Evolutionary conservation across 768 basidiomycete species (phyloP).

Genomic region (Leccinum fibrillosum): DNA sequence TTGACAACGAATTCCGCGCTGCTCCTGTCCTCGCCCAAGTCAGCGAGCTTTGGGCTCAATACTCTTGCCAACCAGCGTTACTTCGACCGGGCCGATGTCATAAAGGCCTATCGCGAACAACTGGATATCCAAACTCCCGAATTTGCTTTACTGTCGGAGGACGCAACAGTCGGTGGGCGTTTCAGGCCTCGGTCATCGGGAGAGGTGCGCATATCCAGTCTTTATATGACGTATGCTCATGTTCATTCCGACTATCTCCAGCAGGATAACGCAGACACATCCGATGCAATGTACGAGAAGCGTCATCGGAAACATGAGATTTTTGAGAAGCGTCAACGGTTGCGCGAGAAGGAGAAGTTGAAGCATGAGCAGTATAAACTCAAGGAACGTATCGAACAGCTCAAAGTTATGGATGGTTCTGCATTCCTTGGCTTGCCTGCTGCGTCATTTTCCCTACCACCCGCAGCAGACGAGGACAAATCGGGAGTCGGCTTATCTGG

Average conservation of each 20-base stretch:
- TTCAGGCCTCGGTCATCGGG: constrained; percentile 67
- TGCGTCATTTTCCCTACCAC: constrained; percentile 47
- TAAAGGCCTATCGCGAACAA: constrained; percentile 67
- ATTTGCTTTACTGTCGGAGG: constrained; percentile 46
- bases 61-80: constrained; percentile 63
- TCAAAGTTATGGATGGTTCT: constrained; percentile 66
- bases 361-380: constrained; percentile 91
- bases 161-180: constrained; percentile 59
- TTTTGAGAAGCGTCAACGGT: constrained; percentile 80
- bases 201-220: constrained; percentile 51
- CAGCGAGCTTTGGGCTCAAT: constrained; percentile 47
- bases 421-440: constrained; percentile 66
- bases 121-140: constrained; percentile 76
- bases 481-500: constrained; percentile 32
- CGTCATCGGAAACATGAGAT: constrained; percentile 85
- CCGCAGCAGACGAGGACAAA: constrained; percentile 22
- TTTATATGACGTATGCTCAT: constrained; percentile 5
- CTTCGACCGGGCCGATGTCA: constrained; percentile 75
- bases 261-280: constrained; percentile 62
- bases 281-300: constrained; percentile 77
- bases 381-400: constrained; percentile 83
- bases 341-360: constrained; percentile 89
- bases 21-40: constrained; percentile 38
- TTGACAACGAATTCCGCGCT: constrained; percentile 69
- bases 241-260: constrained; percentile 7